Conservation (phyloP, 2,329 filamentous ascomycete species). For the Diaporthe sp. region DNA sequence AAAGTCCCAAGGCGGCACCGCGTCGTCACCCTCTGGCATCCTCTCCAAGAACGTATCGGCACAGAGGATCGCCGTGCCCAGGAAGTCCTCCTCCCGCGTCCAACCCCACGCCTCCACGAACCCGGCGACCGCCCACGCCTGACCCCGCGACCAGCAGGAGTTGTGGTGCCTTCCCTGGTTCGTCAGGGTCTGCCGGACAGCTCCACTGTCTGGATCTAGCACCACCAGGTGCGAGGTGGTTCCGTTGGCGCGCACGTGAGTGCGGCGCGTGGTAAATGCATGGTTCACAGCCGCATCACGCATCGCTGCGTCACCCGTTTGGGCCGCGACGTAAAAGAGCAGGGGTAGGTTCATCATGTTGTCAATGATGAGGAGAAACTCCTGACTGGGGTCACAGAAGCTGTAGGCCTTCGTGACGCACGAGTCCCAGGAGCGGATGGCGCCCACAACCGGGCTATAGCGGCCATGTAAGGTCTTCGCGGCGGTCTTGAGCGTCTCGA, state of each 20-base stretch:
- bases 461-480: conserved; percentile 47
- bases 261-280: conserved; percentile 53
- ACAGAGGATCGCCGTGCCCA: conserved; percentile 55
- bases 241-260: conserved; percentile 54
- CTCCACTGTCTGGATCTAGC: conserved; percentile 47
- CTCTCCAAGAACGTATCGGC: conserved; percentile 59
- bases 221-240: conserved; percentile 52
- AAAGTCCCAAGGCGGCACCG: conserved; percentile 64
- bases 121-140: conserved; percentile 62
- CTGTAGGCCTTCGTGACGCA: conserved; percentile 54
- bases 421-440: conserved; percentile 58
- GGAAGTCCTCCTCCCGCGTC: conserved; percentile 56
- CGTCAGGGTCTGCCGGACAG: conserved; percentile 55
- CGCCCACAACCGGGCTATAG: conserved; percentile 50
- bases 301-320: conserved; percentile 47
- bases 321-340: conserved; percentile 54
- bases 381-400: conserved; percentile 50
- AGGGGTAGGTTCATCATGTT: conserved; percentile 58
- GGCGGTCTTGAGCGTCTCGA: conserved; percentile 48
- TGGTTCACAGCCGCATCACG: conserved; percentile 53
- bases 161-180: conserved; percentile 59
- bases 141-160: conserved; percentile 61
- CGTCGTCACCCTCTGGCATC: conserved; percentile 47
- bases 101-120: conserved; percentile 61
- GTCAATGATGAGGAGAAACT: conserved; percentile 57